Evolutionary conservation across 1,139 yeast species (phyloP).

Genomic region (Blastobotrys persicus): DNA sequence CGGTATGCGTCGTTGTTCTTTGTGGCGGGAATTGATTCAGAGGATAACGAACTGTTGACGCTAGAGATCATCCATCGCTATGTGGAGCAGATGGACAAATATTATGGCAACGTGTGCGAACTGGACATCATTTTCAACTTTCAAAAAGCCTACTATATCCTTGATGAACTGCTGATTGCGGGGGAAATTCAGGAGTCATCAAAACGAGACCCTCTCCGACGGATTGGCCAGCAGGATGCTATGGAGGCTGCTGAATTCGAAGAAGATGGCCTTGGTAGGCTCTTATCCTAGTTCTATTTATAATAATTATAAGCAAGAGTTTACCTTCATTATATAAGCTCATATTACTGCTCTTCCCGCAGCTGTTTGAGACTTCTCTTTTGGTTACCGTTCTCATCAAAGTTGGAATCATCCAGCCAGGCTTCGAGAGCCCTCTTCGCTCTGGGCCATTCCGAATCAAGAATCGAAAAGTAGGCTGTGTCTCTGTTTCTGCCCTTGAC

Average conservation of each 20-base stretch:
- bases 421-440: conserved; percentile 26
- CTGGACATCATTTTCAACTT: conserved; percentile 85
- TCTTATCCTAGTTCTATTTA: conserved; percentile 14
- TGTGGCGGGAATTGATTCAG: conserved; percentile 77
- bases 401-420: conserved; percentile 34
- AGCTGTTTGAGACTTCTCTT: conserved; percentile 19
- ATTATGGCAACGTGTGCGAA: conserved; percentile 96
- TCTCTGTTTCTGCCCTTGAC: conserved; percentile 35
- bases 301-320: background rate
- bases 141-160: conserved; percentile 84
- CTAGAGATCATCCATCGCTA: conserved; percentile 87
- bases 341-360: background rate
- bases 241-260: conserved; percentile 63
- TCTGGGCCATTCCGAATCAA: conserved; percentile 35
- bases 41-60: conserved; percentile 83
- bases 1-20: conserved; percentile 92
- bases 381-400: conserved; percentile 33
- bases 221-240: conserved; percentile 78
- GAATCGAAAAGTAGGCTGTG: conserved; percentile 36
- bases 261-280: conserved; percentile 35
- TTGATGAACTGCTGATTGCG: conserved; percentile 79
- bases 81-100: conserved; percentile 95
- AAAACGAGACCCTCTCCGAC: conserved; percentile 70
- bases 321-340: background rate
- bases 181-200: conserved; percentile 87